These are phyloP conservation scores for Eucalyptus microcorys DNA, from an alignment of 345 rosid genomes.

Conservation along the genomic window DNA sequence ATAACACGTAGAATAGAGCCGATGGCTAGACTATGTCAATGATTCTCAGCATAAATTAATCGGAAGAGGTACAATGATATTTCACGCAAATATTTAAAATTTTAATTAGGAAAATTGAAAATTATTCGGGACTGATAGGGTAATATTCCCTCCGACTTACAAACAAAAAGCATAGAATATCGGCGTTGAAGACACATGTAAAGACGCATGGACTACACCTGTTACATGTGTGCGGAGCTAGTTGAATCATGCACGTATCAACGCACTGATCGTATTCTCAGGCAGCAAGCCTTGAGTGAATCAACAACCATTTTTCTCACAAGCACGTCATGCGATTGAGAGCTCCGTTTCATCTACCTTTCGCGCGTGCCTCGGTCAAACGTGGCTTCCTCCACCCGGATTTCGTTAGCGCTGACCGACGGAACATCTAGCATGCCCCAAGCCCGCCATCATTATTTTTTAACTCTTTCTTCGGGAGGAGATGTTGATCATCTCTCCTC, in stretches of 20 bases:
- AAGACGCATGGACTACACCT: not conserved
- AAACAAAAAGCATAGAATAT: not conserved
- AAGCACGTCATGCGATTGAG: not conserved
- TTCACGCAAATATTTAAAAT: fast-evolving
- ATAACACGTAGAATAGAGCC: fast-evolving
- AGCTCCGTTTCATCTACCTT: not conserved
- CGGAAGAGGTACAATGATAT: fast-evolving
- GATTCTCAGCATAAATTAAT: not conserved
- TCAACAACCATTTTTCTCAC: not conserved
- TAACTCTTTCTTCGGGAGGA: not conserved
- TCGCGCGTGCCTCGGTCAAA: not conserved
- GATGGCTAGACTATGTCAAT: fast-evolving
- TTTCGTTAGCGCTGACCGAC: not conserved
- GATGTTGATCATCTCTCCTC: not conserved
- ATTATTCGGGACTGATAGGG: not conserved
- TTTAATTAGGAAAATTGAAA: not conserved
- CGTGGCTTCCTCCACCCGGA: not conserved
- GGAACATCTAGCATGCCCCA: not conserved
- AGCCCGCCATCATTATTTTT: not conserved
- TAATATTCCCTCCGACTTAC: not conserved
- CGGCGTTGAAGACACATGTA: not conserved
- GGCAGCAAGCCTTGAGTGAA: not conserved
- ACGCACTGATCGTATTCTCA: not conserved
- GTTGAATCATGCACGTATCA: not conserved
- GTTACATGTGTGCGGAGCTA: not conserved